phyloP scores from a whole-genome alignment of 495 filamentous ascomycete genomes.

The Cercophora sp. region DNA sequence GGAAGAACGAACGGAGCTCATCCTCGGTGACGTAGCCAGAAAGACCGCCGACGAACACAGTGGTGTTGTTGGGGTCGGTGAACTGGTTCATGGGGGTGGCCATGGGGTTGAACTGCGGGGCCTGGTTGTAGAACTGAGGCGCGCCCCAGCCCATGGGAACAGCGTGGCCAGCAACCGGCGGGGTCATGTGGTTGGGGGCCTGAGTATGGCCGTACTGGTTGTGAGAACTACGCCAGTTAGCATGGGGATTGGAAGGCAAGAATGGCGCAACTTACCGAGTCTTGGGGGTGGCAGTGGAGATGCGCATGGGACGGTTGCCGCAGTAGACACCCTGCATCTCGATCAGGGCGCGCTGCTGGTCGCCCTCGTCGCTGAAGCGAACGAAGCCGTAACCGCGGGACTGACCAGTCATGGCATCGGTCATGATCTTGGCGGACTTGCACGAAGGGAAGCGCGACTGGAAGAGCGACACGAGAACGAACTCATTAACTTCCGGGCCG shows the following conservation, averaged over 20 bases:
- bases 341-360: constrained; percentile 89
- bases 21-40: constrained; percentile 99
- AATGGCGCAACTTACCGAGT: constrained; percentile 42
- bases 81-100: constrained; percentile 99
- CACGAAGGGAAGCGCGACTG: constrained; percentile 93
- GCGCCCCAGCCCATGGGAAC: constrained; percentile 37
- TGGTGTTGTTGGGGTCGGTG: constrained; percentile 99
- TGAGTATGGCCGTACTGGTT: constrained; percentile 38
- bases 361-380: constrained; percentile 87
- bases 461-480: constrained; percentile 94
- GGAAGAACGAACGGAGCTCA: constrained; percentile 98
- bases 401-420: constrained; percentile 95
- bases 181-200: constrained; percentile 33
- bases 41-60: constrained; percentile 95
- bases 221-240: constrained; percentile 30
- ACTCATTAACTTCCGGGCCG: constrained; percentile 98
- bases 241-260: background rate
- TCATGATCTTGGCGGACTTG: constrained; percentile 99
- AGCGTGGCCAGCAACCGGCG: constrained; percentile 33
- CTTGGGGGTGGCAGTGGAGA: constrained; percentile 97
- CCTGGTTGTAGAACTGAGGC: constrained; percentile 32
- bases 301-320: constrained; percentile 97
- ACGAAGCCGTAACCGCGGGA: constrained; percentile 98
- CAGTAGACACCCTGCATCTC: constrained; percentile 99
- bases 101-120: constrained; percentile 40